Base-by-base conservation (phyloP, 805 yeast genomes). In the Monosporozyma aerobia region DNA sequence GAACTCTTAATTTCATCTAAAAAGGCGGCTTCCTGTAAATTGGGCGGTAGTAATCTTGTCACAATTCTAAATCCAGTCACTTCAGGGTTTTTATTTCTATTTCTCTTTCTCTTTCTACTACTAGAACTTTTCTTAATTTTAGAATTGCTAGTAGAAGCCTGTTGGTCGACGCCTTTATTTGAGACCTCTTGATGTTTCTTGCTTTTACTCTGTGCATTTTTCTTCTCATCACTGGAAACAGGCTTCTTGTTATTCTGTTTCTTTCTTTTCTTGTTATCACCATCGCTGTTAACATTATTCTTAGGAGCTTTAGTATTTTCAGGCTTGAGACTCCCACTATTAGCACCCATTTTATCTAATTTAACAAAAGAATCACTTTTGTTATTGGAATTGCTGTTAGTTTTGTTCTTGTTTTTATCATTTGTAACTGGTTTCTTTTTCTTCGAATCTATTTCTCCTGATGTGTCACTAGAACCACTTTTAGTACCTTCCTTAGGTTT, bases 41-140 rank as follows among this genome's bases (percentile, higher is more conserved):
- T 59, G 2, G 81, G 78, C 11, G 82, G 81, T 41, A 78, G 59
- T n/a, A 69, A 56, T 44, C 81, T 67, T 5, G 77, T 40, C 9
- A 72, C 71, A 5, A 73, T 51, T 53, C 66, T 71, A 29, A 54
- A 54, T 3, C 57, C 57, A 11, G 27, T 16, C 10, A 32, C 27
- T 5, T 57, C 50, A 40, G 30, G 32, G 19, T 30, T n/a, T 33
- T 55, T 53, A 33, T 35, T 35, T 23, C 40, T 50, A 32, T 45
- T 52, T 39, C 40, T 50, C 37, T 51, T 45, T 43, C 55, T 53
- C 43, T 48, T 45, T 43, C 49, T 43, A 41, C 29, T 50, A 40
- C 43, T 51, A 10, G 50, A 19, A 4, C 32, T 16, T 35, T 9
- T 25, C 22, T 51, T 44, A 19, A 23, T 39, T 23, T 43, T 43